These are phyloP conservation scores for Amanita jacksonii DNA, from an alignment of 768 basidiomycete species.

Conservation along the genomic window DNA sequence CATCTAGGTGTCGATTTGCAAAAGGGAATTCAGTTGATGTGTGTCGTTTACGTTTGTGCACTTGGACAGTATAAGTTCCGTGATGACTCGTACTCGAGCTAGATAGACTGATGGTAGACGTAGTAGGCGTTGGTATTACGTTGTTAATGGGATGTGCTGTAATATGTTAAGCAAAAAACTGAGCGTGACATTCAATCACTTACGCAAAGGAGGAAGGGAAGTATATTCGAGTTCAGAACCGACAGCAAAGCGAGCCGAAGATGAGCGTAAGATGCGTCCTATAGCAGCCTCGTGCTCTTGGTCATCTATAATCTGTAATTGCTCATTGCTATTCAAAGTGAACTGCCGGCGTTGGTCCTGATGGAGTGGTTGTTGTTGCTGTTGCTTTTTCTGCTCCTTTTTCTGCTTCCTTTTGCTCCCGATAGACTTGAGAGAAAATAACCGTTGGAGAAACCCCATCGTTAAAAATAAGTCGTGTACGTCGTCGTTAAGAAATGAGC, in stretches of 20 bases:
- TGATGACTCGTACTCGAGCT: slow-evolving; percentile 41
- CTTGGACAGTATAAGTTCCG: slow-evolving; percentile 65
- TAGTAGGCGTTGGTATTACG: slow-evolving; percentile 37
- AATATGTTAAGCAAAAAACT: slow-evolving; percentile 9
- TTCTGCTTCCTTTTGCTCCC: slow-evolving; percentile 54
- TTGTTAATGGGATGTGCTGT: slow-evolving; percentile 62
- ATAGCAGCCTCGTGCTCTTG: slow-evolving; percentile 43
- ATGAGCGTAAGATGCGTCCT: slow-evolving; percentile 56
- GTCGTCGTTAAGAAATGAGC: slow-evolving; percentile 15
- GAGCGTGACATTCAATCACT: slow-evolving; percentile 24
- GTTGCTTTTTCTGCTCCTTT: slow-evolving; percentile 19
- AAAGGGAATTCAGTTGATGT: slow-evolving; percentile 58
- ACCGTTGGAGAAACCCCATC: slow-evolving; percentile 65
- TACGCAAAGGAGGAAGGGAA: slow-evolving; percentile 61
- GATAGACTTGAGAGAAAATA: slow-evolving; percentile 42
- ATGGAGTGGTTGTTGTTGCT: slow-evolving; percentile 15
- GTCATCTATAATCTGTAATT: slow-evolving; percentile 22
- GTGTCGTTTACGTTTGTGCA: slow-evolving; percentile 52
- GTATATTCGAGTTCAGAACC: slow-evolving; percentile 47
- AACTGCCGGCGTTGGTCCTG: slow-evolving; percentile 1
- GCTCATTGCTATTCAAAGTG: slow-evolving; percentile 1
- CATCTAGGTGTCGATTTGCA: slow-evolving; percentile 36
- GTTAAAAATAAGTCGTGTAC: slow-evolving; percentile 12
- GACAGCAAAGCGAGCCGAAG: slow-evolving; percentile 56
- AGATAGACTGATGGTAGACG: slow-evolving; percentile 43